Percentiles rank a stretch among this genome's conserved stretches.
Evolutionary conservation across 164 flowering plant genomes (phyloP).

Genomic region (Stephania japonica): DNA sequence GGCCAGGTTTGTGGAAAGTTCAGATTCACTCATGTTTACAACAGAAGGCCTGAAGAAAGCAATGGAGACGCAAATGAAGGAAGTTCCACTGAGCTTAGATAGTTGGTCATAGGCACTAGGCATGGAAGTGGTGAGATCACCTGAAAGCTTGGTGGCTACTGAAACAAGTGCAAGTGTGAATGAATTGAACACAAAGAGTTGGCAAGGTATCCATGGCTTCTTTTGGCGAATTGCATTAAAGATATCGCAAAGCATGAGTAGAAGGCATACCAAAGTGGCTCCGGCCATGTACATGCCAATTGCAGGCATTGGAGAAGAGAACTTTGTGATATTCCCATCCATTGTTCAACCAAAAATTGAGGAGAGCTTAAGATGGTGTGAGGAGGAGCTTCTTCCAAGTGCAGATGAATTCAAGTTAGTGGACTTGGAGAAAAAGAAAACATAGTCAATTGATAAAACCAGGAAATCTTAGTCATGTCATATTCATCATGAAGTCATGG

Average conservation of each 20-base stretch:
- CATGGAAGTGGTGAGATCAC: constrained; percentile 11
- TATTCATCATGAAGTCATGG: not conserved
- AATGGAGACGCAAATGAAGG: not conserved
- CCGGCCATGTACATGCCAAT: no score
- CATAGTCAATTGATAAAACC: no score
- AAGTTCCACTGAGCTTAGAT: constrained; percentile 7
- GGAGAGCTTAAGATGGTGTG: no score
- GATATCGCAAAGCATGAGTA: not conserved
- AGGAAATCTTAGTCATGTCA: no score
- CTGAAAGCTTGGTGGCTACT: constrained; percentile 16
- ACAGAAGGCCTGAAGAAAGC: not conserved
- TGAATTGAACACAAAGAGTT: constrained; percentile 11
- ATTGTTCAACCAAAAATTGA: no score
- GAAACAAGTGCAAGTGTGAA: constrained; percentile 7
- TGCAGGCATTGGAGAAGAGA: no score
- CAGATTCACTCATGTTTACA: not conserved
- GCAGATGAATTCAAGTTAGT: no score
- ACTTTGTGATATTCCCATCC: no score
- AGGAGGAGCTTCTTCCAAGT: no score
- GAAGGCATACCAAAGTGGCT: no score
- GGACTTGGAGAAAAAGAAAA: no score
- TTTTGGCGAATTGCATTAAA: not conserved
- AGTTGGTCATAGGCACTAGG: constrained; percentile 11
- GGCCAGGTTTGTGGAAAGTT: not conserved
- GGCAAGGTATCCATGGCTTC: no score